phyloP scores from a whole-genome alignment of 2,329 filamentous ascomycete species.

The Balansia obtecta region DNA sequence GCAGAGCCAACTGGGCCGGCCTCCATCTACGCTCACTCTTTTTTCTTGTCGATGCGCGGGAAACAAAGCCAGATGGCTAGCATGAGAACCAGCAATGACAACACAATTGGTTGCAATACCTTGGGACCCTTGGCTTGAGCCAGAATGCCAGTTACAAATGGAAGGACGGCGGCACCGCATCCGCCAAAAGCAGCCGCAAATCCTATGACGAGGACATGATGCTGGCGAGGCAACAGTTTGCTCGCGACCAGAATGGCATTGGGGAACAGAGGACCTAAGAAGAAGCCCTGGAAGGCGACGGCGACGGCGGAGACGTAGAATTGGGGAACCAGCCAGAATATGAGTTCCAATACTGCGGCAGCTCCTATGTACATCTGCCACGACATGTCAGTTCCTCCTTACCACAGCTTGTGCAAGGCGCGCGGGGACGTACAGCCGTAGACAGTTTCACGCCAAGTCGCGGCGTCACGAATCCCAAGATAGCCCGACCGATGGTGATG shows the following conservation, averaged over 20 bases:
- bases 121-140: slow-evolving; percentile 36
- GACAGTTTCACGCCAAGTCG: slow-evolving; percentile 56
- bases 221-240: slow-evolving; percentile 54
- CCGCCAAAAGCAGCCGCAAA: slow-evolving; percentile 65
- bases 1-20: too few relatives aligned
- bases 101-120: slow-evolving; percentile 37
- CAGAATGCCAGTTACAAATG: slow-evolving; percentile 49
- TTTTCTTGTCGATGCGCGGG: slow-evolving; percentile 27
- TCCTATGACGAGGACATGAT: slow-evolving; percentile 62
- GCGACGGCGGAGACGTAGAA: slow-evolving; percentile 48
- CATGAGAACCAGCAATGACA: slow-evolving; percentile 28
- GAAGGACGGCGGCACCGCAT: slow-evolving; percentile 50
- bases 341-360: slow-evolving; percentile 48
- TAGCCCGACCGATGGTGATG: slow-evolving; percentile 54
- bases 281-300: slow-evolving; percentile 58
- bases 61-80: slow-evolving; percentile 23
- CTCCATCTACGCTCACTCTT: slow-evolving; percentile 14
- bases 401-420: not conserved
- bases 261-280: slow-evolving; percentile 62
- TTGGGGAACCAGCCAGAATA: slow-evolving; percentile 44
- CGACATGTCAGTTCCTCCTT: slow-evolving; percentile 22
- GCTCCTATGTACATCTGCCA: slow-evolving; percentile 49
- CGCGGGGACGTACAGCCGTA: slow-evolving; percentile 23
- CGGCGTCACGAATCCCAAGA: slow-evolving; percentile 59
- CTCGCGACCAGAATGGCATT: slow-evolving; percentile 57